A percentile compares a stretch with the other conserved stretches of the same genome.
Conservation (phyloP, 352 stramenopile genomes). For the Pythium brachiatum region DNA sequence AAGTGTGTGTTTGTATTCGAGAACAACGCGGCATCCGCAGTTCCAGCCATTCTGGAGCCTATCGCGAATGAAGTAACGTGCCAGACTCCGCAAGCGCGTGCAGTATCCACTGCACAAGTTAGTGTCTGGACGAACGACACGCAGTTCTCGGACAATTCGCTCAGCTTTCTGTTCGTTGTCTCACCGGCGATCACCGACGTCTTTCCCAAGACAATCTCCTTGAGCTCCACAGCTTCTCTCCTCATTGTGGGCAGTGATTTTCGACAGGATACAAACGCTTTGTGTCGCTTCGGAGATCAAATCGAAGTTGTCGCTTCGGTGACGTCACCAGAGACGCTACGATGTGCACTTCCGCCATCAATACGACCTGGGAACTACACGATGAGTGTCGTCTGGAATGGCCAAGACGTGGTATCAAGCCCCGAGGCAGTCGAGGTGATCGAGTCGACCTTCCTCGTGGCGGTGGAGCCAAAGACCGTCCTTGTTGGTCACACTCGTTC, state of each 20-base stretch:
- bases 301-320: slow-evolving; percentile 13
- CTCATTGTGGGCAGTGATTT: slow-evolving; percentile 5
- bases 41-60: neutral
- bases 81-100: neutral
- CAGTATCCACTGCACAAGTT: neutral
- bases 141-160: slow-evolving; percentile 5
- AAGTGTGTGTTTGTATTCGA: neutral
- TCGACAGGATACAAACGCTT: neutral
- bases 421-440: slow-evolving; percentile 2
- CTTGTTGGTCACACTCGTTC: neutral
- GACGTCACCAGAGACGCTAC: slow-evolving; percentile 4
- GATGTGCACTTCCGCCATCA: slow-evolving; percentile 4
- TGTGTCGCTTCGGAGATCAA: slow-evolving; percentile 9
- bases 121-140: slow-evolving; percentile 7
- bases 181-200: neutral
- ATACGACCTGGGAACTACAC: slow-evolving; percentile 9
- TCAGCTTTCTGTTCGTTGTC: slow-evolving; percentile 7
- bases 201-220: slow-evolving; percentile 4
- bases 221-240: neutral
- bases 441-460: neutral
- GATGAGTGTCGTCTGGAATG: slow-evolving; percentile 19
- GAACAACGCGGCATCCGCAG: neutral
- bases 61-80: slow-evolving; percentile 1
- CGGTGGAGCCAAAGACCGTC: slow-evolving; percentile 6
- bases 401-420: slow-evolving; percentile 8